Evolutionary conservation across 2,329 filamentous ascomycete genomes (phyloP).

Genomic region (Aspergillus nomiae): DNA sequence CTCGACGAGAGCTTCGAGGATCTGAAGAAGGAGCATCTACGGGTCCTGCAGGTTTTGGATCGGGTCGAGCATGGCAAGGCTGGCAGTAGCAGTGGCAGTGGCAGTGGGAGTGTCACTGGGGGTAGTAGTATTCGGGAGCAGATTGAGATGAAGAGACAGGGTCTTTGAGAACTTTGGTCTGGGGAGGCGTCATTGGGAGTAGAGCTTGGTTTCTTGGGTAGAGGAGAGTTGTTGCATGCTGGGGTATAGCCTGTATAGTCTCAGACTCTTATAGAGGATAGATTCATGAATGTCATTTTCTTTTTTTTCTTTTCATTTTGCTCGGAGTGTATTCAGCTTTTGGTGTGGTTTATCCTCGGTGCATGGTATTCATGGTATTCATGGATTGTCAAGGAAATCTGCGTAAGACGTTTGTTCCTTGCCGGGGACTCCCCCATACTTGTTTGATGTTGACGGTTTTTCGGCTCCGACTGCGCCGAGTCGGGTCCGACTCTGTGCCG

Average conservation of each 20-base stretch:
- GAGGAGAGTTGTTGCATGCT: neutral
- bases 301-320: too few relatives aligned
- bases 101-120: too few relatives aligned
- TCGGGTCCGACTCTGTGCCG: neutral
- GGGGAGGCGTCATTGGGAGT: too few relatives aligned
- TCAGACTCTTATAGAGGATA: neutral
- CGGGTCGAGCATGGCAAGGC: neutral
- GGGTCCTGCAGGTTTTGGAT: constrained; percentile 30
- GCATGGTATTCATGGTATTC: too few relatives aligned
- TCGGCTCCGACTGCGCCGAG: neutral
- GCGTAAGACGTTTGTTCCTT: neutral
- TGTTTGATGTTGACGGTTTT: neutral
- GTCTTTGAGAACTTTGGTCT: neutral
- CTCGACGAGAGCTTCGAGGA: constrained; percentile 63
- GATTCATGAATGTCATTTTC: neutral
- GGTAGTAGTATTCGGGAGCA: neutral
- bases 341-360: too few relatives aligned
- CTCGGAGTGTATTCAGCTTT: neutral
- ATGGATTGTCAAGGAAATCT: too few relatives aligned
- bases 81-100: too few relatives aligned
- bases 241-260: neutral
- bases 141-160: neutral
- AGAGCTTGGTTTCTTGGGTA: too few relatives aligned
- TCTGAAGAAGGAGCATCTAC: constrained; percentile 59
- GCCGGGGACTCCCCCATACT: neutral